A percentile compares a stretch with the other conserved stretches of the same genome.
Conservation (phyloP, 805 yeast genomes). For the Yarrowia yakushimensis region DNA sequence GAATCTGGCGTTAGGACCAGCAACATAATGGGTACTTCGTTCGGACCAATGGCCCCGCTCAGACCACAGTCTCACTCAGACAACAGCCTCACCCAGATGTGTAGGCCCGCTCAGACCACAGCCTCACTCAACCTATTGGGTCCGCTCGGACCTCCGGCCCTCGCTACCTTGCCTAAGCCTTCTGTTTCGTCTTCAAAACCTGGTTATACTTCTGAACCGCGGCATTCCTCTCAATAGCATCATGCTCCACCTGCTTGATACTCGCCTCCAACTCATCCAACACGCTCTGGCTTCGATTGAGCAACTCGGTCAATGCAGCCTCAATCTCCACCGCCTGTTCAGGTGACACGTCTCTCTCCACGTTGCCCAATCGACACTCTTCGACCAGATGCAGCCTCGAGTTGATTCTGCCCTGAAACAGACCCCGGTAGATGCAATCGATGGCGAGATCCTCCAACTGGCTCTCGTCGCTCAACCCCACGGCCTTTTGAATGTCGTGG, state of each 20-base stretch:
- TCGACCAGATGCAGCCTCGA: constrained; percentile 29
- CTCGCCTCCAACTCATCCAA: constrained; percentile 26
- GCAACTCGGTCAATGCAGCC: background rate
- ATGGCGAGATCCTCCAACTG: constrained; percentile 32
- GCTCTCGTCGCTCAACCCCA: constrained; percentile 22
- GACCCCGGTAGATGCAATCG: constrained; percentile 31
- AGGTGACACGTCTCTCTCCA: constrained; percentile 29
- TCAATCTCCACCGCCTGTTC: background rate
- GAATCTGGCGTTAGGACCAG: too few species aligned
- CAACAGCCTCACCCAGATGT: too few species aligned
- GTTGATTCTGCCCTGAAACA: constrained; percentile 32
- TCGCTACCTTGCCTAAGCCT: background rate
- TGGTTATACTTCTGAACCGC: constrained; percentile 15
- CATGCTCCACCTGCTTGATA: constrained; percentile 23
- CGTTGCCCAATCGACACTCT: constrained; percentile 27
- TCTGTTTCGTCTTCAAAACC: background rate
- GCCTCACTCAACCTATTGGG: too few species aligned
- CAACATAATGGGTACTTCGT: too few species aligned
- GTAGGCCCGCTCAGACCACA: too few species aligned
- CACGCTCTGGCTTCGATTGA: constrained; percentile 23
- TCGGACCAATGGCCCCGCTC: too few species aligned
- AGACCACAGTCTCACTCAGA: too few species aligned
- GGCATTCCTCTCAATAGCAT: constrained; percentile 24
- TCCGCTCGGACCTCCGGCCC: background rate
- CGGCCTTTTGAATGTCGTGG: constrained; percentile 22